Evolutionary conservation across 2,329 filamentous ascomycete species (phyloP), one percentile per base, ranked within the genome.

Genomic region (Akanthomyces uredinophilus): DNA sequence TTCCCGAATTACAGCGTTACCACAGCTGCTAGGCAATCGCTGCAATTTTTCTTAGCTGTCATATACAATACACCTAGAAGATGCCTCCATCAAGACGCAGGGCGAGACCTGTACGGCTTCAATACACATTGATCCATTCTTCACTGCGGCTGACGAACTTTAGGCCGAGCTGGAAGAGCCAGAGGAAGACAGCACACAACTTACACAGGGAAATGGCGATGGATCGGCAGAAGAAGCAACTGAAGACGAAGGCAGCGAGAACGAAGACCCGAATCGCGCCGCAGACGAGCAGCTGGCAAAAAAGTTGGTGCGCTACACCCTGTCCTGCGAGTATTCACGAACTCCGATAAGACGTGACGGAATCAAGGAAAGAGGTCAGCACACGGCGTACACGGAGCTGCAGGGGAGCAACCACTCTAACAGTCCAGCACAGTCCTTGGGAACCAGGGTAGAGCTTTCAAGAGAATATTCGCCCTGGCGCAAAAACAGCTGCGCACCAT

Each of bases 381-480:
- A 4, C 1, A 8, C 1, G 2, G 10, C 16, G 5, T 4, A 1
- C 16, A 49, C 1, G 14, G 4, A 10, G 4, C 18, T 63, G 22
- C 69, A 27, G n/a, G n/a, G n/a, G n/a, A 72, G 44, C n/a, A 4
- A 11, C 50, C 24, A 22, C 13, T 16, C 50, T 54, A 51, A 54
- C 20, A 35, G 24, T 13, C 10, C 10, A 32, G n/a, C 2, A 2
- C 29, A 87, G 91, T 96, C 0, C 84, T 96, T 11, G 90, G 89
- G 20, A 82, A 87, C 51, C 83, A 87, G 10, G 78, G 85, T 7
- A 81, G 88, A 37, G 79, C 86, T 41, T 98, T 97, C 73, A 92
- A 87, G 71, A 73, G 77, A 14, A 86, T 97, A 4, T 97, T 96
- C 70, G 83, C 84, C 0, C 79, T 83, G 46, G 91, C 94, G 47